Percentiles rank a stretch among this genome's conserved stretches.
Evolutionary conservation across 177 flowering plant species (phyloP).

Genomic region (Vitis hybrid): DNA sequence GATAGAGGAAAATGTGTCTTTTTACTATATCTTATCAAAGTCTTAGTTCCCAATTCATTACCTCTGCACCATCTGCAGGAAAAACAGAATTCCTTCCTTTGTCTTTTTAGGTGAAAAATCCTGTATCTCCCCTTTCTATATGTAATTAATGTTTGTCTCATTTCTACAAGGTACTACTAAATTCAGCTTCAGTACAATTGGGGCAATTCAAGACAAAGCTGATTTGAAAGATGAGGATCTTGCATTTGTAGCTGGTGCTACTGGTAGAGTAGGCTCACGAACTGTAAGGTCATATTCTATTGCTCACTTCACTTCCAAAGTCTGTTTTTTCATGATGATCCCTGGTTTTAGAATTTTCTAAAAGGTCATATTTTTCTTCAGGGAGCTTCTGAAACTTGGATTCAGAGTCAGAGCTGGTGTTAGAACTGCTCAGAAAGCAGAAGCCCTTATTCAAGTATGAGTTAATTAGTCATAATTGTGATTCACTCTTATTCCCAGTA

Average conservation of each 20-base stretch:
- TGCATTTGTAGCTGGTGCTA: conserved; percentile 96
- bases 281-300: conserved; percentile 67
- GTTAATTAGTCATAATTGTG: not conserved
- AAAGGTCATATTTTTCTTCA: conserved; percentile 26
- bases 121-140: not conserved
- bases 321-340: not conserved
- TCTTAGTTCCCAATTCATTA: not conserved
- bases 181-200: conserved; percentile 24
- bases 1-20: too few species aligned
- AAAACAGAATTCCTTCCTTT: not conserved
- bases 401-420: conserved; percentile 91
- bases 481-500: not conserved
- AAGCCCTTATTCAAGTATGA: conserved; percentile 61
- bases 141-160: conserved; percentile 6
- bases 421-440: conserved; percentile 65
- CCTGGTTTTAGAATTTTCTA: conserved; percentile 1
- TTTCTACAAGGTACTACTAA: conserved; percentile 30
- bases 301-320: not conserved
- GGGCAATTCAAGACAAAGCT: conserved; percentile 27
- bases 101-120: not conserved
- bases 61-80: not conserved
- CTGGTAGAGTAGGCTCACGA: conserved; percentile 94
- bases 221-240: conserved; percentile 55
- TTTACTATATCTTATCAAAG: too few species aligned
- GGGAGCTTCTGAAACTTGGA: conserved; percentile 96